phyloP scores from a whole-genome alignment of 306 rosid species.

The Hippophae rhamnoides region DNA sequence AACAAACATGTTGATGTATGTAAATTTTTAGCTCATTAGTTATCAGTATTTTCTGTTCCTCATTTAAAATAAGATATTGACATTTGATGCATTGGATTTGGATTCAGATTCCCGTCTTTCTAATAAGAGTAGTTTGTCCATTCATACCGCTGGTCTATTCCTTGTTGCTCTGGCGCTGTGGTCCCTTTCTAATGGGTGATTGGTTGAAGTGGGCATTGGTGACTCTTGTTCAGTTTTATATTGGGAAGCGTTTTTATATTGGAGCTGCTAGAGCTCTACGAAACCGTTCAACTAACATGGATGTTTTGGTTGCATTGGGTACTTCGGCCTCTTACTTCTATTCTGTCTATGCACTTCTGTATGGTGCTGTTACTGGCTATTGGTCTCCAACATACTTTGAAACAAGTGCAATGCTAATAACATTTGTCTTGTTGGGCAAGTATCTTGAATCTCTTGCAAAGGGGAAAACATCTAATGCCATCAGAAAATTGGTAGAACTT shows the following conservation, averaged over 20 bases:
- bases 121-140: conserved; percentile 80
- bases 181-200: conserved; percentile 83
- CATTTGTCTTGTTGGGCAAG: conserved; percentile 94
- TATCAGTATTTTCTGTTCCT: conserved; percentile 9
- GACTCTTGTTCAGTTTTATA: conserved; percentile 75
- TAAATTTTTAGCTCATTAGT: conserved; percentile 3
- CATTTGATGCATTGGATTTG: conserved; percentile 22
- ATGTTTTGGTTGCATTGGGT: conserved; percentile 95
- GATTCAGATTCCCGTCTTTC: conserved; percentile 67
- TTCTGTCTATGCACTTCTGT: conserved; percentile 89
- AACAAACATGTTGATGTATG: background rate
- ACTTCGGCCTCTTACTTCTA: conserved; percentile 92
- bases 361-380: conserved; percentile 89
- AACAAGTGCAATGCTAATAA: conserved; percentile 98
- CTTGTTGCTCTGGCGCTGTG: conserved; percentile 69
- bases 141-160: conserved; percentile 73
- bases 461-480: conserved; percentile 99
- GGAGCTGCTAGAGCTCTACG: conserved; percentile 95
- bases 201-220: conserved; percentile 97
- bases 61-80: conserved; percentile 16
- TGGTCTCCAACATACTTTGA: conserved; percentile 96
- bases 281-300: conserved; percentile 98
- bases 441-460: conserved; percentile 96
- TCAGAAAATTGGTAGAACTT: conserved; percentile 90
- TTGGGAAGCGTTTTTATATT: conserved; percentile 89